A percentile compares a stretch with the other conserved stretches of the same genome.
Conservation (phyloP, 495 filamentous ascomycete genomes). For the Penicillium alfredii region DNA sequence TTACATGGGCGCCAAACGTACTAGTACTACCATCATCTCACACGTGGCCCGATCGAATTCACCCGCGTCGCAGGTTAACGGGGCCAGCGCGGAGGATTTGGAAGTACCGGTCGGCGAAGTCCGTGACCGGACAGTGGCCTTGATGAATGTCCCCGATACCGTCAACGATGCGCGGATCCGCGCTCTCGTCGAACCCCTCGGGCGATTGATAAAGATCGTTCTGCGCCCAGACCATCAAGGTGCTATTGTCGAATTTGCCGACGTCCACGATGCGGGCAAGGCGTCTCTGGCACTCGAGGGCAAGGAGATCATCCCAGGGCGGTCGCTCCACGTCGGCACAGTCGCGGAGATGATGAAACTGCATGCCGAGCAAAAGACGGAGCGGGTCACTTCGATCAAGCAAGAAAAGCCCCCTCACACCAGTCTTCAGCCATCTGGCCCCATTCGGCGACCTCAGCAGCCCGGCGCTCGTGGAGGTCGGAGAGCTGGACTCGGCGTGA, state of each 20-base stretch:
- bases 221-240: conserved; percentile 71
- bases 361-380: conserved; percentile 51
- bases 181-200: conserved; percentile 54
- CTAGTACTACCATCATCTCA: conserved; percentile 37
- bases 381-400: conserved; percentile 37
- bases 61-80: conserved; percentile 34
- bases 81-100: conserved; percentile 16
- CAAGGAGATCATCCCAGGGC: conserved; percentile 57
- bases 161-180: conserved; percentile 58
- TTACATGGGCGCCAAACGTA: conserved; percentile 41
- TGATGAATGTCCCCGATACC: conserved; percentile 60
- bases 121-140: conserved; percentile 47
- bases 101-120: conserved; percentile 34
- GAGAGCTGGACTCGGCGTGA: conserved; percentile 50
- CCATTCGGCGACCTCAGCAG: conserved; percentile 53
- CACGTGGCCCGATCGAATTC: conserved; percentile 31
- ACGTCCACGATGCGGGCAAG: conserved; percentile 64
- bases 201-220: conserved; percentile 48
- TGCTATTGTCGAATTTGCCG: conserved; percentile 78
- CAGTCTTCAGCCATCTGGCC: conserved; percentile 46
- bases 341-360: conserved; percentile 60
- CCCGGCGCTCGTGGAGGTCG: conserved; percentile 43
- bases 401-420: conserved; percentile 34
- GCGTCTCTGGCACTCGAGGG: conserved; percentile 70
- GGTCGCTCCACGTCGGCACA: conserved; percentile 61